phyloP scores from a whole-genome alignment of 176 grass and related monocot genomes.

The Otatea glauca region DNA sequence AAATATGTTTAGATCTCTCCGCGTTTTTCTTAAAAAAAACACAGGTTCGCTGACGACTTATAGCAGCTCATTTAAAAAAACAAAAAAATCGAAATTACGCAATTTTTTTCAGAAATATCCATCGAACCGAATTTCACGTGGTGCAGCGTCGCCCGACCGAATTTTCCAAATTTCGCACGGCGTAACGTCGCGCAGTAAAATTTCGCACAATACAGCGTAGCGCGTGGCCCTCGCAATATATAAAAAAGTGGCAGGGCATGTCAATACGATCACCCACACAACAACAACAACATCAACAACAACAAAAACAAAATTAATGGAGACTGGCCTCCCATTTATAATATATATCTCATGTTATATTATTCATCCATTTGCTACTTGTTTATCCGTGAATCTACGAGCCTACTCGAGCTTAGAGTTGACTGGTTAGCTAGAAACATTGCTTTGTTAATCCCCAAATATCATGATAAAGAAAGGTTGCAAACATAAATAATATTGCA shows the following conservation, averaged over 20 bases:
- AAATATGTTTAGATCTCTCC: no score
- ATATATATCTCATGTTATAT: slow-evolving; percentile 19
- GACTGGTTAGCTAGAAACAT: slow-evolving; percentile 32
- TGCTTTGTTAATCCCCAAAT: slow-evolving; percentile 38
- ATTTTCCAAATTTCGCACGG: no score
- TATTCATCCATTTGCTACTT: slow-evolving; percentile 25
- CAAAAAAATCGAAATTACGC: no score
- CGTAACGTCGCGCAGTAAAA: no score
- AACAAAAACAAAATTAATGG: slow-evolving; percentile 7
- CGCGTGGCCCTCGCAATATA: no score
- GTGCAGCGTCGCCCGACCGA: no score
- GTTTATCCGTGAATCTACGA: slow-evolving; percentile 41
- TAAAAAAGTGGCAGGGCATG: not conserved
- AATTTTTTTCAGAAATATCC: no score
- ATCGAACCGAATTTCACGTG: no score
- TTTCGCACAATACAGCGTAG: no score
- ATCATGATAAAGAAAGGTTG: slow-evolving; percentile 23
- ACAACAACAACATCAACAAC: not conserved
- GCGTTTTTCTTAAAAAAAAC: no score
- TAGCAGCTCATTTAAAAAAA: no score
- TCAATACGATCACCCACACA: slow-evolving; percentile 21
- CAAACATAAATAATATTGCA: not conserved
- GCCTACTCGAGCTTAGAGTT: slow-evolving; percentile 26
- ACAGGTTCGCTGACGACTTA: no score
- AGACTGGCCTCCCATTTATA: slow-evolving; percentile 38